Percentiles rank a stretch among this genome's conserved stretches.
These are phyloP conservation scores for Parastagonospora avenae DNA, from an alignment of 2,329 filamentous ascomycete genomes.

Conservation along the genomic window DNA sequence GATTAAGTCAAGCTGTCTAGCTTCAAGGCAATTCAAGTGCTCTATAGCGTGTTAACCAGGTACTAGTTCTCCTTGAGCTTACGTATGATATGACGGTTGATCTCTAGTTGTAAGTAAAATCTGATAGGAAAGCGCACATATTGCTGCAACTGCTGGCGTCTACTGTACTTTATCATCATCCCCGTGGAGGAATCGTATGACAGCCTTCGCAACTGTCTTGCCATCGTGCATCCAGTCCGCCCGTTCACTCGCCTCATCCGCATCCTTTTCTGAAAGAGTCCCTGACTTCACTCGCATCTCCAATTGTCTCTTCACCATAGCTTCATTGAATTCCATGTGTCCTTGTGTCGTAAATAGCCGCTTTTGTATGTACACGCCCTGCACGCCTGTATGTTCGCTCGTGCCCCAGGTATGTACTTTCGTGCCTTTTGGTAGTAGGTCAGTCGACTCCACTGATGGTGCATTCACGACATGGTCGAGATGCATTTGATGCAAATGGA, in stretches of 20 bases:
- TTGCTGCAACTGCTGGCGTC: background rate
- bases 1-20: too few relatives aligned
- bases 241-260: conserved; percentile 40
- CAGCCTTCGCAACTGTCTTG: conserved; percentile 33
- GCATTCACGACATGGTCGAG: conserved; percentile 50
- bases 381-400: conserved; percentile 52
- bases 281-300: conserved; percentile 52
- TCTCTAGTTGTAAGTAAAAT: too few relatives aligned
- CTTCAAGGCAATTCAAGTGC: too few relatives aligned
- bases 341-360: conserved; percentile 55
- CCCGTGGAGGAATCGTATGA: conserved; percentile 40
- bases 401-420: conserved; percentile 57
- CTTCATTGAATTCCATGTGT: conserved; percentile 54
- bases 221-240: conserved; percentile 43
- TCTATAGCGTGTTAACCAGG: too few relatives aligned
- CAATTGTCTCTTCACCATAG: conserved; percentile 54
- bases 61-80: too few relatives aligned
- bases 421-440: conserved; percentile 36
- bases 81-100: too few relatives aligned
- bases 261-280: conserved; percentile 44
- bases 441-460: conserved; percentile 31
- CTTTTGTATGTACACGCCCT: conserved; percentile 53
- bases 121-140: too few relatives aligned
- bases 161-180: conserved; percentile 33
- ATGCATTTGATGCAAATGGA: conserved; percentile 56